Evolutionary conservation across 1,139 yeast species (phyloP).

Genomic region (Nakaseomyces nivariensis): DNA sequence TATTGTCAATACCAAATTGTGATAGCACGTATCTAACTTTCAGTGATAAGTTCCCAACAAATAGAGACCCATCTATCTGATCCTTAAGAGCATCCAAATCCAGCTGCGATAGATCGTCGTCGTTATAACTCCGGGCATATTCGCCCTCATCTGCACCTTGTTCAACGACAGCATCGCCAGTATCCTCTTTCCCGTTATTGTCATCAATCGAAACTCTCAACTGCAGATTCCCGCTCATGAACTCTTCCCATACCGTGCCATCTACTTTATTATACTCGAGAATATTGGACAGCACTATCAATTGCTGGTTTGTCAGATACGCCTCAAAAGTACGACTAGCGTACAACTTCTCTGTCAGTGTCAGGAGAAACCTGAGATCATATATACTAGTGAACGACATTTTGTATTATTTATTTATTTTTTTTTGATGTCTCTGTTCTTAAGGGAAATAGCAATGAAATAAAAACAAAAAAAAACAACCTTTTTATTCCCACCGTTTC

Average conservation of each 20-base stretch:
- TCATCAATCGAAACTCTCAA: conserved; percentile 29
- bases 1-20: conserved; percentile 59
- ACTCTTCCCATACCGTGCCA: conserved; percentile 40
- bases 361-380: conserved; percentile 28
- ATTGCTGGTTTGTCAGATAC: conserved; percentile 55
- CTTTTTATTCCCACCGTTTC: too few relatives aligned
- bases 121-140: neutral
- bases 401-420: neutral
- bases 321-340: conserved; percentile 43
- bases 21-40: conserved; percentile 60
- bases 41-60: conserved; percentile 48
- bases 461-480: too few relatives aligned
- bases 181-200: conserved; percentile 8
- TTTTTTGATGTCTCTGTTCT: neutral
- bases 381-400: neutral
- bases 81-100: conserved; percentile 32
- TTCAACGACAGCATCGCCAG: conserved; percentile 20
- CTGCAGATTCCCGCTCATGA: conserved; percentile 43
- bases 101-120: conserved; percentile 22
- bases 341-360: conserved; percentile 41
- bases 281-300: conserved; percentile 41
- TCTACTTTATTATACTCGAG: conserved; percentile 26
- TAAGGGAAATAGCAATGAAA: too few relatives aligned
- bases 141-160: conserved; percentile 11
- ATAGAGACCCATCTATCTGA: conserved; percentile 39